Evolutionary conservation across 345 rosid species (phyloP).

Genomic region (Laguncularia racemosa): DNA sequence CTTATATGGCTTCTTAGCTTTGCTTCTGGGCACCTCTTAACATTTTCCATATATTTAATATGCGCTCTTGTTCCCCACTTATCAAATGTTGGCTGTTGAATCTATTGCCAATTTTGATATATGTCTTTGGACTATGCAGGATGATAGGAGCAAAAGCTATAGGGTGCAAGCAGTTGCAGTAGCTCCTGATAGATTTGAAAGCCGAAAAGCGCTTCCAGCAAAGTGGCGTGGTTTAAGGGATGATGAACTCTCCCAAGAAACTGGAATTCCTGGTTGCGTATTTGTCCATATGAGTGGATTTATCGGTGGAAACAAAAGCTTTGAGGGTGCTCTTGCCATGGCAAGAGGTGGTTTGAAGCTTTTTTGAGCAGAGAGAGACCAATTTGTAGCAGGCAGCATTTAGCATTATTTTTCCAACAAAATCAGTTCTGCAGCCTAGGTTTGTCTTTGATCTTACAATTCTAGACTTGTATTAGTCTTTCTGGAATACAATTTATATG

Average conservation of each 20-base stretch:
- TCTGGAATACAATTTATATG: no score
- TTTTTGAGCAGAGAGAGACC: not conserved
- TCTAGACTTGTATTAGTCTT: no score
- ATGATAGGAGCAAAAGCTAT: conserved; percentile 74
- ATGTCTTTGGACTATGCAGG: conserved; percentile 37
- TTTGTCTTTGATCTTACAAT: no score
- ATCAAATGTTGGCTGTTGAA: not conserved
- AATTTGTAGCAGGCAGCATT: no score
- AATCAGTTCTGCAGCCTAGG: no score
- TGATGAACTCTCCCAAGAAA: conserved; percentile 55
- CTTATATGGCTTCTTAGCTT: no score
- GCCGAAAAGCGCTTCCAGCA: conserved; percentile 80
- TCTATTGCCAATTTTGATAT: not conserved
- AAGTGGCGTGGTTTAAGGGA: conserved; percentile 86
- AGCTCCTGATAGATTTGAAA: conserved; percentile 87
- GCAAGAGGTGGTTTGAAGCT: conserved; percentile 52
- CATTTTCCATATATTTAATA: no score
- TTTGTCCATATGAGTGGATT: conserved; percentile 97
- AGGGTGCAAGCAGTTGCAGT: conserved; percentile 79
- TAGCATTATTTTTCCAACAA: no score
- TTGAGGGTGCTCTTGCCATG: conserved; percentile 75
- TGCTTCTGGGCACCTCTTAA: no score
- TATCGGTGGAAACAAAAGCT: conserved; percentile 65
- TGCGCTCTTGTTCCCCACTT: not conserved
- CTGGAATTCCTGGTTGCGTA: conserved; percentile 71